phyloP scores from a whole-genome alignment of 176 grass and related monocot species.

The Cocos nucifera region DNA sequence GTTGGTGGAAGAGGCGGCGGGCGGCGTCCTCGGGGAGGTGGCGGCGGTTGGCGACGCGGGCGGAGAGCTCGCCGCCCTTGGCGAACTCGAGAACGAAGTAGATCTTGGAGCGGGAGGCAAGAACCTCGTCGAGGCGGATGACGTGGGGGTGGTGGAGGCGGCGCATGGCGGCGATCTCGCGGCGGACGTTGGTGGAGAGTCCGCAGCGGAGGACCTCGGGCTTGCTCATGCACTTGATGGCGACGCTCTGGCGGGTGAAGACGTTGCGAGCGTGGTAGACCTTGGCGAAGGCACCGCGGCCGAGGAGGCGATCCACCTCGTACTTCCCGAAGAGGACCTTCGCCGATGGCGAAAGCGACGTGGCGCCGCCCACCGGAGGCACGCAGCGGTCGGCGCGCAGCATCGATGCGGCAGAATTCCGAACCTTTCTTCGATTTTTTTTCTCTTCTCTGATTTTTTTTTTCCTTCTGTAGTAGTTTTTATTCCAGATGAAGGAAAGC shows the following conservation, averaged over 20 bases:
- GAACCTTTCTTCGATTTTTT: not conserved
- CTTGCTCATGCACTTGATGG: conserved; percentile 6
- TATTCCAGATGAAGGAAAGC: too few species aligned
- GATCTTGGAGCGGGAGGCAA: conserved; percentile 6
- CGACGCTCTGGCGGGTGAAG: not conserved
- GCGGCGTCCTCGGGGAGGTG: not conserved
- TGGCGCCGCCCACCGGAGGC: not conserved
- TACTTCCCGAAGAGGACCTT: conserved; percentile 9
- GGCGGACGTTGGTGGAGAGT: not conserved
- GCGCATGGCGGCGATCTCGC: conserved; percentile 12
- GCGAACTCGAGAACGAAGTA: conserved; percentile 18
- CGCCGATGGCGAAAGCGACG: not conserved
- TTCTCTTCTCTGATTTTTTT: too few species aligned
- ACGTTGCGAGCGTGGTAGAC: conserved; percentile 3
- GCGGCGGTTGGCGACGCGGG: not conserved
- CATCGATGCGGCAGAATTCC: not conserved
- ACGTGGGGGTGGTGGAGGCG: conserved; percentile 7
- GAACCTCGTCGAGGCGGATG: conserved; percentile 13
- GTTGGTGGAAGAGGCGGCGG: conserved; percentile 8
- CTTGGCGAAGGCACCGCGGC: conserved; percentile 5
- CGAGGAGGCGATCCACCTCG: conserved; percentile 1
- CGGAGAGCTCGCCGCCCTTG: conserved; percentile 4
- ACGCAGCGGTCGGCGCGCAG: not conserved
- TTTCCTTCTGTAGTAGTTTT: too few species aligned
- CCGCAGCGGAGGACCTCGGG: not conserved